Evolutionary conservation across 2,329 filamentous ascomycete species (phyloP).

Genomic region (Ophiostoma tasmaniense): DNA sequence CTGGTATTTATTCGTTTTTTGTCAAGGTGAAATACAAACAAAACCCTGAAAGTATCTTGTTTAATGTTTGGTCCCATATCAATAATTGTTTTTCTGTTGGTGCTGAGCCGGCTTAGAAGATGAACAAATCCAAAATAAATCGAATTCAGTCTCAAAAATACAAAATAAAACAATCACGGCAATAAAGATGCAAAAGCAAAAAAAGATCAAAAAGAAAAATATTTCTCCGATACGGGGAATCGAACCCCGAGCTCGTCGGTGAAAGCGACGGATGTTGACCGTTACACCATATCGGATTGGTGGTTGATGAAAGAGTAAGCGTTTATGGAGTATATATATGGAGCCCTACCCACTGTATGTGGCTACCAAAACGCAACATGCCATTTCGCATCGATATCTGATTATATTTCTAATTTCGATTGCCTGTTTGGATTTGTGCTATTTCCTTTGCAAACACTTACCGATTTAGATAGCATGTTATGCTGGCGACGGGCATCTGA

Average conservation of each 20-base stretch:
- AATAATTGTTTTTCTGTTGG: too few species aligned
- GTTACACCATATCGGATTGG: conserved; percentile 11
- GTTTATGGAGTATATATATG: background rate
- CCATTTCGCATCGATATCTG: background rate
- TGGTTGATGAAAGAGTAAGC: background rate
- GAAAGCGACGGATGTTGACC: conserved; percentile 4
- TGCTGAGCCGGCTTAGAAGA: too few species aligned
- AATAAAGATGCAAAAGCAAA: conserved; percentile 1
- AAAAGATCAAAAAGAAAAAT: background rate
- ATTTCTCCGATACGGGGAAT: conserved; percentile 6
- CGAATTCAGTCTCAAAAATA: too few species aligned
- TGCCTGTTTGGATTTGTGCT: background rate
- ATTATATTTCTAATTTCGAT: background rate
- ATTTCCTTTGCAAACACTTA: background rate
- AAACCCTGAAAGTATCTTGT: too few species aligned
- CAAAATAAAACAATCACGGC: background rate
- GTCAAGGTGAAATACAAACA: too few species aligned
- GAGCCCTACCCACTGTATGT: too few species aligned
- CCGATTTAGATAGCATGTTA: background rate
- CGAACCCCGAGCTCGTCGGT: conserved; percentile 3
- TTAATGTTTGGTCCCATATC: too few species aligned
- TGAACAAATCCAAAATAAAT: too few species aligned
- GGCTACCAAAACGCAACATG: background rate
- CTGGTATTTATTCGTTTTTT: too few species aligned
- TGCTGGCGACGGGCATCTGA: background rate